Conservation (phyloP, 2,329 filamentous ascomycete species). For the Alternaria sp. region DNA sequence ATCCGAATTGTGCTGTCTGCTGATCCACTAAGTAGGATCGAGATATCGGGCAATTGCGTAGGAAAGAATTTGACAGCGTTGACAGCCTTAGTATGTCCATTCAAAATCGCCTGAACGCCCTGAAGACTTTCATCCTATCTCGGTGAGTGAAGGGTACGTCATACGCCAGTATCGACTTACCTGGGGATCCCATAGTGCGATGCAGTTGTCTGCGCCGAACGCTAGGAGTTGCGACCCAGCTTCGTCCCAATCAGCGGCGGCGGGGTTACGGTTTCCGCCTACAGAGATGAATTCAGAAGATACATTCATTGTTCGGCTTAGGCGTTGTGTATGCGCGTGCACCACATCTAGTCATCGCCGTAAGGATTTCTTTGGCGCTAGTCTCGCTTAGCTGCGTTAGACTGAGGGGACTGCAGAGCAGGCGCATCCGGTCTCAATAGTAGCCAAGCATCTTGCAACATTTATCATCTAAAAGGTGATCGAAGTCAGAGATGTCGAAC, state of each 20-base stretch:
- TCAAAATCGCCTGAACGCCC: conserved; percentile 74
- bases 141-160: conserved; percentile 21
- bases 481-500: conserved; percentile 33
- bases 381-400: conserved; percentile 36
- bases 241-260: conserved; percentile 86
- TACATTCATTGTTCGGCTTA: conserved; percentile 40
- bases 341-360: conserved; percentile 30
- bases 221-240: conserved; percentile 73
- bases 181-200: conserved; percentile 85
- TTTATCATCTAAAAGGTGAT: background rate
- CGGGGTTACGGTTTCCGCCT: conserved; percentile 90
- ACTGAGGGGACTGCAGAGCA: conserved; percentile 9
- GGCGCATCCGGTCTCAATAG: conserved; percentile 9
- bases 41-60: conserved; percentile 56
- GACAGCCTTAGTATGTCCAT: conserved; percentile 80
- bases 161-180: conserved; percentile 60
- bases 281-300: conserved; percentile 69
- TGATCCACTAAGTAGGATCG: conserved; percentile 78
- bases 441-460: background rate
- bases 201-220: conserved; percentile 87
- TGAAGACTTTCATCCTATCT: conserved; percentile 53
- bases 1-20: conserved; percentile 80
- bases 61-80: conserved; percentile 85
- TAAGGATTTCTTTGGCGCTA: conserved; percentile 45
- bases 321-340: conserved; percentile 24